Conservation (phyloP, 768 basidiomycete genomes). For the Termitomyces sp. region DNA sequence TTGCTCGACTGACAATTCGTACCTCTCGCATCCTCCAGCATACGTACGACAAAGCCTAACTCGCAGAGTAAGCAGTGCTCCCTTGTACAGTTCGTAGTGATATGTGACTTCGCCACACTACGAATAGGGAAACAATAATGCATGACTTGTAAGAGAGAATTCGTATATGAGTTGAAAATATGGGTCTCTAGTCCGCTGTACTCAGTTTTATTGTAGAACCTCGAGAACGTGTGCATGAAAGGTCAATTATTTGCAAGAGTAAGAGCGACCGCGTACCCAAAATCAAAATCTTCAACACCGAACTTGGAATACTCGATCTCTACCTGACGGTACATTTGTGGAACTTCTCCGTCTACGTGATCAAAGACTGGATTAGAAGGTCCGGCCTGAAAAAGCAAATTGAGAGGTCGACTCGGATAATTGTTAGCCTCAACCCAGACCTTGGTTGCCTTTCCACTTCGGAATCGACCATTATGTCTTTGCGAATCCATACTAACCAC, state of each 20-base stretch:
- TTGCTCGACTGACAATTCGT: constrained; percentile 96
- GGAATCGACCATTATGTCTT: constrained; percentile 66
- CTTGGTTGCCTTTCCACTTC: constrained; percentile 65
- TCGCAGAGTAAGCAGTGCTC: constrained; percentile 96
- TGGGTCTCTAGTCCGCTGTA: constrained; percentile 95
- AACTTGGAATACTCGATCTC: constrained; percentile 99
- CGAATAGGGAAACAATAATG: constrained; percentile 80
- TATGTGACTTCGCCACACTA: constrained; percentile 83
- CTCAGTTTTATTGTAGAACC: constrained; percentile 89
- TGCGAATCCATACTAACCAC: constrained; percentile 50
- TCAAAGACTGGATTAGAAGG: constrained; percentile 49
- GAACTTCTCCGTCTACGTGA: constrained; percentile 54
- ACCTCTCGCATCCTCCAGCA: constrained; percentile 93
- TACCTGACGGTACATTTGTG: constrained; percentile 81
- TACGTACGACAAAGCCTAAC: constrained; percentile 87
- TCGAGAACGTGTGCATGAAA: constrained; percentile 19
- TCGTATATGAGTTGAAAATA: constrained; percentile 96
- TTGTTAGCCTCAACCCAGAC: constrained; percentile 31
- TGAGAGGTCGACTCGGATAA: neutral
- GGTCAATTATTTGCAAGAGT: neutral
- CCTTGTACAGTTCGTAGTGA: constrained; percentile 77
- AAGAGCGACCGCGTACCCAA: constrained; percentile 53
- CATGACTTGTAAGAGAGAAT: constrained; percentile 83
- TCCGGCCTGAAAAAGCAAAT: constrained; percentile 33
- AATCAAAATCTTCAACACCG: constrained; percentile 98